A percentile compares a stretch with the other conserved stretches of the same genome.
These are phyloP conservation scores for Trametes maxima DNA, from an alignment of 768 basidiomycete genomes.

Conservation along the genomic window DNA sequence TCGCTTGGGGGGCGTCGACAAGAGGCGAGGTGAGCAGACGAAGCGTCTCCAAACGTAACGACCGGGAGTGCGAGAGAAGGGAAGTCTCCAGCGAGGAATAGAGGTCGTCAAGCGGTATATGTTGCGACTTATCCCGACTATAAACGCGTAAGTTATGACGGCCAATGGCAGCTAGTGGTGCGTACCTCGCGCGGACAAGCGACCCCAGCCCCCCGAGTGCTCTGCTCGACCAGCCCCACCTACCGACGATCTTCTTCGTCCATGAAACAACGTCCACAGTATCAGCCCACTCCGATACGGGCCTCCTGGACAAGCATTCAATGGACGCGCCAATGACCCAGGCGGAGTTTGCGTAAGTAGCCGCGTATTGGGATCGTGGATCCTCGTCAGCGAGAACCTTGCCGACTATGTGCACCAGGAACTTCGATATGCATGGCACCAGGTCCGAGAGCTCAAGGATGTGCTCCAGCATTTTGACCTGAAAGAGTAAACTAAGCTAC, in stretches of 20 bases:
- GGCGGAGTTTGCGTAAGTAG: conserved; percentile 44
- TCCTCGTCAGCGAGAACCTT: conserved; percentile 38
- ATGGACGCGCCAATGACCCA: conserved; percentile 68
- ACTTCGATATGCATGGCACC: conserved; percentile 46
- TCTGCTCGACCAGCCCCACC: conserved; percentile 61
- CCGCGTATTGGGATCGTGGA: conserved; percentile 32
- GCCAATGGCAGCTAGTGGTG: not conserved
- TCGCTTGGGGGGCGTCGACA: conserved; percentile 45
- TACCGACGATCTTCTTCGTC: conserved; percentile 45
- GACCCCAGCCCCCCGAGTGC: conserved; percentile 57
- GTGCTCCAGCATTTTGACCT: conserved; percentile 57
- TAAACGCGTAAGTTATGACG: not conserved
- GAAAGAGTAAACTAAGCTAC: not conserved
- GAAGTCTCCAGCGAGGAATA: conserved; percentile 55
- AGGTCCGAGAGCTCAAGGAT: conserved; percentile 56
- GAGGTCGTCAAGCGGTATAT: conserved; percentile 45
- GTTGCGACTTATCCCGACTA: conserved; percentile 1
- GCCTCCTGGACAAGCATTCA: conserved; percentile 48
- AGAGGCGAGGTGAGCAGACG: conserved; percentile 60
- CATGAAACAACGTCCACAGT: conserved; percentile 52
- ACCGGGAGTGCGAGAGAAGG: conserved; percentile 73
- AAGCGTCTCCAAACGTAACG: conserved; percentile 64
- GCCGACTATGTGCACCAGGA: conserved; percentile 50
- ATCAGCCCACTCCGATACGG: conserved; percentile 47
- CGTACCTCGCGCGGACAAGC: conserved; percentile 51